Evolutionary conservation across 2,329 filamentous ascomycete genomes (phyloP).

Genomic region (Ophiostoma quercus): DNA sequence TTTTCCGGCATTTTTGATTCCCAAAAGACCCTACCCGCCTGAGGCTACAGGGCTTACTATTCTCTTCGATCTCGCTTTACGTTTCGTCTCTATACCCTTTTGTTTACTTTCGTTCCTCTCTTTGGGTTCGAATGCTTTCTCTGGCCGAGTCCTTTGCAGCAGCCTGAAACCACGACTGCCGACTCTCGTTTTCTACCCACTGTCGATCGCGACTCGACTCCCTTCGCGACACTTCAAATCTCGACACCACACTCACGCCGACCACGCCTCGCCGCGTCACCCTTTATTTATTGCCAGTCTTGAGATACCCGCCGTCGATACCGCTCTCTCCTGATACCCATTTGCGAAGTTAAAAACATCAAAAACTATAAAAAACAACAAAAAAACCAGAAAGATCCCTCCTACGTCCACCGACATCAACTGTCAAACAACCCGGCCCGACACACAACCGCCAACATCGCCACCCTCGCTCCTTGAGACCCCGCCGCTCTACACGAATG

Average conservation of each 20-base stretch:
- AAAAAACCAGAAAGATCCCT: too few relatives aligned
- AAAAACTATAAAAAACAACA: background rate
- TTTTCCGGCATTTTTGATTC: constrained; percentile 14
- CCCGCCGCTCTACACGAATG: constrained; percentile 28
- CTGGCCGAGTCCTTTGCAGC: background rate
- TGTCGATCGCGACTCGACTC: background rate
- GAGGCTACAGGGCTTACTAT: constrained; percentile 2
- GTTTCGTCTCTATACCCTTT: constrained; percentile 7
- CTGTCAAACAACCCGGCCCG: background rate
- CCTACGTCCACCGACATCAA: too few relatives aligned
- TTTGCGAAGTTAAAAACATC: constrained; percentile 16
- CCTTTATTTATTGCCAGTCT: constrained; percentile 8
- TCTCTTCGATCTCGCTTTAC: background rate
- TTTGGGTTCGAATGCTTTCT: background rate
- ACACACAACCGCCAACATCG: background rate
- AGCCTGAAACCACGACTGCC: background rate
- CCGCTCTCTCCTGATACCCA: background rate
- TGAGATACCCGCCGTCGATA: constrained; percentile 16
- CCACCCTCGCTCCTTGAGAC: background rate
- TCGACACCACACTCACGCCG: background rate
- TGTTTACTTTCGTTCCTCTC: background rate
- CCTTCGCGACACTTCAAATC: background rate
- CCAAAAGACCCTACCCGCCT: background rate
- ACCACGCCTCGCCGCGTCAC: background rate
- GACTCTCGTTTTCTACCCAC: background rate